Evolutionary conservation across 108 stramenopile species (phyloP), one percentile per base, ranked within the genome.

Genomic region (Cafeteria roenbergensis): DNA sequence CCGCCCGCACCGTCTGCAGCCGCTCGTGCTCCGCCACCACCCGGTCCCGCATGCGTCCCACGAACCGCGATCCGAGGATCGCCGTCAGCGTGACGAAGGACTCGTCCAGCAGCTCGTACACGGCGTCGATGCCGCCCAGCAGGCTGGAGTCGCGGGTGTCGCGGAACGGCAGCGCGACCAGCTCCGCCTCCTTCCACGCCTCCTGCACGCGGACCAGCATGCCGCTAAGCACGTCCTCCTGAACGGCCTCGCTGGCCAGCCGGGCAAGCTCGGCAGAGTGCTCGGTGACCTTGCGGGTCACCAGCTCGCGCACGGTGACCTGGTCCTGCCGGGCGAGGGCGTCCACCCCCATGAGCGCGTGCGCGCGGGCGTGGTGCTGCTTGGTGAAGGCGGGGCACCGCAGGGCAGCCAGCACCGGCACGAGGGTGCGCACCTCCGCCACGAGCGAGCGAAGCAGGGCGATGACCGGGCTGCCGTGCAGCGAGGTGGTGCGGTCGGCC

Each of bases 61-160:
- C 76, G 62, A 75, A 78, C 8, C 76, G 68, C 21, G 72, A 69
- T 9, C 73, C 70, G 14, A 81, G 32, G 51, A 81, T 63, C 17
- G 73, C 66, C 9, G 74, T 66, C 32, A 81, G 37, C 24, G 75
- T 73, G 2, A 81, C 75, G 34, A 78, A 67, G 14, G 62, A 64
- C 35, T 78, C 77, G 38, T 81, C 80, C 28, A 79, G 62, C n/a
- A 37, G 68, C 0, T 70, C 38, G n/a, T 70, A 64, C 21, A 76
- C 36, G 0, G 77, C 80, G 34, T 79, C 78, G 27, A 70, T 69
- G n/a, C 68, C 66, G 31, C 71, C 68, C 30, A 81, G 32, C 24
- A 81, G 59, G 8, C 38, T 22, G 31, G 50, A 35, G 24, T 76
- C 78, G 21, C 38, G 34, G 12, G 53, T 70, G 35, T 77, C 63